Percentiles rank a stretch among this genome's conserved stretches.
Evolutionary conservation across 1,284 basidiomycete species (phyloP).

Genomic region (Ceratobasidium sp.): DNA sequence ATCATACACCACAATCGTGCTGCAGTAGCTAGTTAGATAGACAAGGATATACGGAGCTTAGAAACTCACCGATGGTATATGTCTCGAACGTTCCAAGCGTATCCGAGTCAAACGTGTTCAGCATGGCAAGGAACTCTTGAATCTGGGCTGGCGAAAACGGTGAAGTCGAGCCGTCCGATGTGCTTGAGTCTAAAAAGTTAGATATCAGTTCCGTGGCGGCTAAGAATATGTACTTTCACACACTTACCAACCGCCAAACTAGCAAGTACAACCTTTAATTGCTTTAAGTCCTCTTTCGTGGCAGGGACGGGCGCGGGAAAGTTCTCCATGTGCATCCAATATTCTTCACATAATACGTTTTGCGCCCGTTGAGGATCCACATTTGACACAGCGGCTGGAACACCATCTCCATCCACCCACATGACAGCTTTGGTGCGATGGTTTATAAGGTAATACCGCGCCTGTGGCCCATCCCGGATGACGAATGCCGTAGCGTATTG

Average conservation of each 20-base stretch:
- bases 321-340: constrained; percentile 23
- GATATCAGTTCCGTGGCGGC: not conserved
- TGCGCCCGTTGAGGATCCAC: not conserved
- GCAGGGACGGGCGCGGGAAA: not conserved
- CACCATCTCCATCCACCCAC: not conserved
- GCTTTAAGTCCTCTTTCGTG: not conserved
- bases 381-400: not conserved
- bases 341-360: constrained; percentile 2
- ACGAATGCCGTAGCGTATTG: not conserved
- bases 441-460: not conserved
- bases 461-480: not conserved
- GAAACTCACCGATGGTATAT: constrained; percentile 4
- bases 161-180: constrained; percentile 13
- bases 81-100: not conserved
- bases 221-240: too few species aligned
- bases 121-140: not conserved
- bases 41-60: too few species aligned
- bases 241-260: not conserved
- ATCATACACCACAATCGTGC: constrained; percentile 36
- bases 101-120: not conserved
- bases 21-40: too few species aligned
- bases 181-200: constrained; percentile 1
- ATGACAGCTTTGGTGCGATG: not conserved
- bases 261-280: not conserved
- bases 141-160: constrained; percentile 7